Evolutionary conservation across 164 flowering plant genomes (phyloP).

Genomic region (Umbellularia californica): DNA sequence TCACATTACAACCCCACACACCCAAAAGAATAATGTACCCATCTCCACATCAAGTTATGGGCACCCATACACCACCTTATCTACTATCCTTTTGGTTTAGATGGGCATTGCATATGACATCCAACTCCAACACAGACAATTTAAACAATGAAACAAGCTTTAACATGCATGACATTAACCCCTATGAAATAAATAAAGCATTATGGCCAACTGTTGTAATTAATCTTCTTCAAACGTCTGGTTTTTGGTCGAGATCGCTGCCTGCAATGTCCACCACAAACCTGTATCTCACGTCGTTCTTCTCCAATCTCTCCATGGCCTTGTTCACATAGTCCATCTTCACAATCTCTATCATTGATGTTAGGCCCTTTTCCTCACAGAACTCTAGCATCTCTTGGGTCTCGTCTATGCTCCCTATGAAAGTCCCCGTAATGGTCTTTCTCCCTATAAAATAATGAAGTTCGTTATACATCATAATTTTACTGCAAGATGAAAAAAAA

Average conservation of each 20-base stretch:
- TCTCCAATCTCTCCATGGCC: slow-evolving; percentile 54
- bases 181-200: neutral
- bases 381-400: slow-evolving; percentile 43
- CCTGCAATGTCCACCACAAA: slow-evolving; percentile 49
- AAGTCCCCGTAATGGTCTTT: slow-evolving; percentile 43
- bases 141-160: no score
- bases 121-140: no score
- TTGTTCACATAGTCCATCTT: slow-evolving; percentile 47
- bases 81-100: no score
- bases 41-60: no score
- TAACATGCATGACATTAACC: no score
- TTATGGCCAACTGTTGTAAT: neutral
- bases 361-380: slow-evolving; percentile 39
- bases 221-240: neutral
- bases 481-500: no score
- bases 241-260: slow-evolving; percentile 25
- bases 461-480: no score
- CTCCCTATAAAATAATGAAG: slow-evolving; percentile 20
- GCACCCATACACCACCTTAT: no score
- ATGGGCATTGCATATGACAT: no score
- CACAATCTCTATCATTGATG: slow-evolving; percentile 41
- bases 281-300: slow-evolving; percentile 51
- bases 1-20: no score
- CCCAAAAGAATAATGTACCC: no score
- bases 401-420: slow-evolving; percentile 52